phyloP scores from a whole-genome alignment of 2,329 filamentous ascomycete species.

The Trichoderma lentiforme region DNA sequence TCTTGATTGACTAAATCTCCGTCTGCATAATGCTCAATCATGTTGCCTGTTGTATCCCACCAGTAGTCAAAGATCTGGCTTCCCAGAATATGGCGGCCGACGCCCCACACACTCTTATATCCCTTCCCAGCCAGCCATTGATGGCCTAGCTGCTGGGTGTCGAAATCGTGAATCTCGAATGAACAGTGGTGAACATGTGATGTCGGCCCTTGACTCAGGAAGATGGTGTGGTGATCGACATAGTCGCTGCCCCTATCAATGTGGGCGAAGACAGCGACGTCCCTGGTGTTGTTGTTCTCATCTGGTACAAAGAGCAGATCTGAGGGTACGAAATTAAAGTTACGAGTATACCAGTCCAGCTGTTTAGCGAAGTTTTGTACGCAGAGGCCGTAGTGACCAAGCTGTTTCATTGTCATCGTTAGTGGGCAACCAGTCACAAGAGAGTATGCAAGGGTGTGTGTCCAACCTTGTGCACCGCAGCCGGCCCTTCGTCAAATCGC shows the following conservation, averaged over 20 bases:
- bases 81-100: slow-evolving; percentile 59
- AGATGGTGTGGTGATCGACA: slow-evolving; percentile 55
- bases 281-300: slow-evolving; percentile 7
- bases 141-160: slow-evolving; percentile 59
- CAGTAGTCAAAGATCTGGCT: slow-evolving; percentile 64
- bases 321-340: slow-evolving; percentile 41
- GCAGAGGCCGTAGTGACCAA: neutral
- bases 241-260: slow-evolving; percentile 49
- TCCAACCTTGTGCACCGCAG: neutral
- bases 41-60: slow-evolving; percentile 32
- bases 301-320: slow-evolving; percentile 27
- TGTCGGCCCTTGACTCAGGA: slow-evolving; percentile 37
- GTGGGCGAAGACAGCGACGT: slow-evolving; percentile 46
- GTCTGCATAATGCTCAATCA: slow-evolving; percentile 60
- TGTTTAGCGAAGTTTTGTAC: slow-evolving; percentile 11
- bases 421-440: neutral
- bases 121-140: slow-evolving; percentile 53
- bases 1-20: slow-evolving; percentile 57
- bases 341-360: slow-evolving; percentile 36
- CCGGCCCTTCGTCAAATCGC: neutral
- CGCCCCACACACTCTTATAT: slow-evolving; percentile 56
- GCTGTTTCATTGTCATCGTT: neutral
- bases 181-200: slow-evolving; percentile 26
- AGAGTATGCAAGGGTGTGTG: neutral
- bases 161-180: slow-evolving; percentile 55